Conservation (phyloP, 805 yeast species). For the Wickerhamomyces chaumierensis region DNA sequence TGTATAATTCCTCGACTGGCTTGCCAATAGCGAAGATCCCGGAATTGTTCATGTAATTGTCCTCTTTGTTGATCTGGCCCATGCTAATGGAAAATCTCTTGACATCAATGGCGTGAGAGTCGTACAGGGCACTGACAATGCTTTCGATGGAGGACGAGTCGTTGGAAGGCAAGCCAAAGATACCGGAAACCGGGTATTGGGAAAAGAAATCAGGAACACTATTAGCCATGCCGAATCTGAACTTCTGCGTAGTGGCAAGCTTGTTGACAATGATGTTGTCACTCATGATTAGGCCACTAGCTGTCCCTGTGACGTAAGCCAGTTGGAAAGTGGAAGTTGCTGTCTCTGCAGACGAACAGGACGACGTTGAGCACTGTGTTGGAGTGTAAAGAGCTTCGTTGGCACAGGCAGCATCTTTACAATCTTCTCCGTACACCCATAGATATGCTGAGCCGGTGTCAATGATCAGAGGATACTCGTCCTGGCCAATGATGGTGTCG, state of each 20-base stretch:
- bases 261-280: constrained; percentile 23
- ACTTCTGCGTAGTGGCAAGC: constrained; percentile 24
- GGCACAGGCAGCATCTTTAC: constrained; percentile 34
- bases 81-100: constrained; percentile 34
- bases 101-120: constrained; percentile 22
- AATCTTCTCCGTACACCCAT: constrained; percentile 48
- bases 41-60: constrained; percentile 18
- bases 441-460: constrained; percentile 59
- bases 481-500: constrained; percentile 28
- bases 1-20: constrained; percentile 24
- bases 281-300: constrained; percentile 35
- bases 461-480: constrained; percentile 38
- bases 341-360: constrained; percentile 6
- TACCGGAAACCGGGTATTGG: constrained; percentile 44
- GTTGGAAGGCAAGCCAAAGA: constrained; percentile 45
- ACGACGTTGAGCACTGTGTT: constrained; percentile 5
- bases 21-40: constrained; percentile 37
- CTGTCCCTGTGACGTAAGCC: constrained; percentile 41
- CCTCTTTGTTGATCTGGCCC: constrained; percentile 21
- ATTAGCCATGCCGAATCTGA: constrained; percentile 42
- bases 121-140: constrained; percentile 28
- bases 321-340: constrained; percentile 30
- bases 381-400: constrained; percentile 21
- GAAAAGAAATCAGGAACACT: constrained; percentile 42
- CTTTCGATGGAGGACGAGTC: constrained; percentile 26